Percentiles rank a stretch among this genome's conserved stretches.
These are phyloP conservation scores for Picochlorum sp. DNA, from an alignment of 139 green algal genomes.

Conservation along the genomic window DNA sequence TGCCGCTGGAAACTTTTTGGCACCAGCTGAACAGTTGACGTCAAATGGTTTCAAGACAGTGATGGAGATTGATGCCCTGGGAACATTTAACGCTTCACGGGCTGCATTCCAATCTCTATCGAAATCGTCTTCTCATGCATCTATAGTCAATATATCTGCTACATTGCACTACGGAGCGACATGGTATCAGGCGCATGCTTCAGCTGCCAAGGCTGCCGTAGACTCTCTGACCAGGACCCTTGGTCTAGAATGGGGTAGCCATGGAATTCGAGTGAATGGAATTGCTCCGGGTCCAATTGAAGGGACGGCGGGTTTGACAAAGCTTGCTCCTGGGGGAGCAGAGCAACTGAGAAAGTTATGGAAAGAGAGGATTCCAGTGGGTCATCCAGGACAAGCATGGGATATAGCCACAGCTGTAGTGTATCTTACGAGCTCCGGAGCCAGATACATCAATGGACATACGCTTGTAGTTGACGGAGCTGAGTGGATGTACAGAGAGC, in stretches of 20 bases:
- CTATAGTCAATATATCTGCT: slow-evolving; percentile 90
- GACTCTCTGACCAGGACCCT: slow-evolving; percentile 83
- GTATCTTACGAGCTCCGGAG: slow-evolving; percentile 60
- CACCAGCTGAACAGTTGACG: slow-evolving; percentile 67
- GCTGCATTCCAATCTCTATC: slow-evolving; percentile 58
- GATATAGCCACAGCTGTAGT: slow-evolving; percentile 82
- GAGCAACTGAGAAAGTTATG: slow-evolving; percentile 30
- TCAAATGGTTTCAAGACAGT: slow-evolving; percentile 88
- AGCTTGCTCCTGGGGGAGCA: slow-evolving; percentile 60
- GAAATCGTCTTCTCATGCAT: not conserved
- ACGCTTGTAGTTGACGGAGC: slow-evolving; percentile 79
- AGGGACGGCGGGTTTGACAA: slow-evolving; percentile 79
- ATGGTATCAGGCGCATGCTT: slow-evolving; percentile 85
- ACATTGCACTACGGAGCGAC: slow-evolving; percentile 93
- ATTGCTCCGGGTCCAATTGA: slow-evolving; percentile 85
- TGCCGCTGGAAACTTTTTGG: slow-evolving; percentile 74
- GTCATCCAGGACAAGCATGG: slow-evolving; percentile 59
- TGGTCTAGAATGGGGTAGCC: slow-evolving; percentile 84
- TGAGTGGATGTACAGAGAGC: slow-evolving; percentile 60
- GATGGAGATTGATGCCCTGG: slow-evolving; percentile 91
- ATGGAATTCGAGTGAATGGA: slow-evolving; percentile 72
- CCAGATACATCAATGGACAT: slow-evolving; percentile 44
- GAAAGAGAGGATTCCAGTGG: slow-evolving; percentile 47
- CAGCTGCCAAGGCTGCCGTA: slow-evolving; percentile 79
- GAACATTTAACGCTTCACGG: slow-evolving; percentile 68